Conservation (phyloP, 495 filamentous ascomycete species). For the Penicillium salamii region DNA sequence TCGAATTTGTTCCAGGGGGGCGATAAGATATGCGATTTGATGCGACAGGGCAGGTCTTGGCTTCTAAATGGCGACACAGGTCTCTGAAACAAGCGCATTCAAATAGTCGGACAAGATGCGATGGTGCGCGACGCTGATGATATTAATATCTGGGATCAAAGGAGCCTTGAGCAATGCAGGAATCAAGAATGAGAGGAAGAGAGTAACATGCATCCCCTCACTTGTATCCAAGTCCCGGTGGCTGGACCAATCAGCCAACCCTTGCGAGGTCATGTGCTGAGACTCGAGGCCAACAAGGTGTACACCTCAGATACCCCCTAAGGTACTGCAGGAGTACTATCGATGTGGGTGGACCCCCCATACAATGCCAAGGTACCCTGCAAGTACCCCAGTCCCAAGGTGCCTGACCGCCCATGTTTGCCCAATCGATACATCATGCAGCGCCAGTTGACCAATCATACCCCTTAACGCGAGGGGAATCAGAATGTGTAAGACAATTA, state of each 20-base stretch:
- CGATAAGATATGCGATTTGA: slow-evolving; percentile 13
- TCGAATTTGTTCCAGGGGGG: slow-evolving; percentile 19
- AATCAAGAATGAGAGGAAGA: slow-evolving; percentile 8
- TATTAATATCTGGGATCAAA: slow-evolving; percentile 9
- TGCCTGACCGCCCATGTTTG: slow-evolving; percentile 11
- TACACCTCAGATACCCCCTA: background rate
- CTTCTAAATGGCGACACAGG: slow-evolving; percentile 2
- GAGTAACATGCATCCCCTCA: slow-evolving; percentile 18
- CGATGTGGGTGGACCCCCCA: background rate
- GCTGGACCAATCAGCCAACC: slow-evolving; percentile 27
- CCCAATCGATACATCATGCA: slow-evolving; percentile 3
- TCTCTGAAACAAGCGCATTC: slow-evolving; percentile 4
- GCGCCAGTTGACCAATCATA: background rate
- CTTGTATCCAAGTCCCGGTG: slow-evolving; percentile 19
- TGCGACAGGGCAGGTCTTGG: slow-evolving; percentile 7
- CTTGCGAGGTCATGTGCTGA: slow-evolving; percentile 10
- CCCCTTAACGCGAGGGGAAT: background rate
- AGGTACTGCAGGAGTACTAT: background rate
- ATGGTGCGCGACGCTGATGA: background rate
- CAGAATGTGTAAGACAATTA: background rate
- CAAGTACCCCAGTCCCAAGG: background rate
- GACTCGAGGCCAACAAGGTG: slow-evolving; percentile 4
- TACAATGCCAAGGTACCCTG: background rate
- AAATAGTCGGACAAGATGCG: slow-evolving; percentile 10
- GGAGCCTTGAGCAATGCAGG: slow-evolving; percentile 19